phyloP scores from a whole-genome alignment of 2,329 filamentous ascomycete genomes.

The Cladophialophora exuberans region DNA sequence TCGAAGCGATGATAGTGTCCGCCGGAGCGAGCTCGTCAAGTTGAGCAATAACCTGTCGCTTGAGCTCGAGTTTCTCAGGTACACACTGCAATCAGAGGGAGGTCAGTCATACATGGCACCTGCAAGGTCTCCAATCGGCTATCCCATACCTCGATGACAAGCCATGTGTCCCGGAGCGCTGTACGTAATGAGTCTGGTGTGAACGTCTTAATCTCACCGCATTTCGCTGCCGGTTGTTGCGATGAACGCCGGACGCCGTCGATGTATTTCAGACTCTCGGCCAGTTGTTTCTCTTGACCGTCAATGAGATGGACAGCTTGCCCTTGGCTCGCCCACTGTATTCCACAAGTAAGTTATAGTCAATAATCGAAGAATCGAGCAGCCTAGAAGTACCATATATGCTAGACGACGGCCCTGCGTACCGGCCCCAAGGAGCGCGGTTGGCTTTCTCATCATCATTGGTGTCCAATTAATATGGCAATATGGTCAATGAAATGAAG shows the following conservation, averaged over 20 bases:
- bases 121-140: not conserved
- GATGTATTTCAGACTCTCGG: conserved; percentile 36
- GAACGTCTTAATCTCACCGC: conserved; percentile 36
- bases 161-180: conserved; percentile 37
- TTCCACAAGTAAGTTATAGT: not conserved
- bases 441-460: conserved; percentile 13
- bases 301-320: conserved; percentile 40
- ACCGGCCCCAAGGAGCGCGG: conserved; percentile 40
- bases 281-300: conserved; percentile 36
- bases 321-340: conserved; percentile 41
- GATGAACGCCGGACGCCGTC: conserved; percentile 33
- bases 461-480: not conserved
- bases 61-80: conserved; percentile 49
- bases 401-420: conserved; percentile 43
- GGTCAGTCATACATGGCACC: not conserved
- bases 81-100: conserved; percentile 41
- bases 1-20: conserved; percentile 49
- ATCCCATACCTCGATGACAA: conserved; percentile 40
- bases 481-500: not conserved
- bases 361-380: not conserved
- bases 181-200: conserved; percentile 32
- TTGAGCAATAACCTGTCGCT: conserved; percentile 44
- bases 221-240: conserved; percentile 5
- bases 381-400: conserved; percentile 39
- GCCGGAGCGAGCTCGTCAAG: conserved; percentile 43